These are phyloP conservation scores for Starmerella apicola DNA, from an alignment of 805 yeast species.

Conservation along the genomic window DNA sequence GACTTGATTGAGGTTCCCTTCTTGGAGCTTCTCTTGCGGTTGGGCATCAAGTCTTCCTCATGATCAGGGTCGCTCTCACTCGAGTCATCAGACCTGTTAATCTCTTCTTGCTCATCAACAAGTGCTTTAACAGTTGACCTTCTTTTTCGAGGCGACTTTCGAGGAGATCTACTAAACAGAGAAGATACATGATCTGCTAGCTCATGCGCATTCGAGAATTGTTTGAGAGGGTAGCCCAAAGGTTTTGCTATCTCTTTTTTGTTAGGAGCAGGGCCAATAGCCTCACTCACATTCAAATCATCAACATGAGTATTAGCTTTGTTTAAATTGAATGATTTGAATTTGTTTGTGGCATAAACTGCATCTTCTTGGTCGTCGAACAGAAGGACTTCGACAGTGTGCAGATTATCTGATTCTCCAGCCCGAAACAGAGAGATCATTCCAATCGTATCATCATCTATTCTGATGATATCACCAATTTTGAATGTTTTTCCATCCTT, in stretches of 20 bases:
- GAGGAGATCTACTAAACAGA: background rate
- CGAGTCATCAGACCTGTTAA: background rate
- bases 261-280: background rate
- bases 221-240: slow-evolving; percentile 1
- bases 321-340: slow-evolving; percentile 4
- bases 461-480: slow-evolving; percentile 12
- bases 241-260: slow-evolving; percentile 3
- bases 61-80: background rate
- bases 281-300: background rate
- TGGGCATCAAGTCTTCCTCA: background rate
- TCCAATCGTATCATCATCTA: no score
- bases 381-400: slow-evolving; percentile 8
- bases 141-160: background rate
- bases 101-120: background rate
- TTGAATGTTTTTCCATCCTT: background rate
- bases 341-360: slow-evolving; percentile 2
- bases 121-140: background rate
- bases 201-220: background rate
- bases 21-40: background rate
- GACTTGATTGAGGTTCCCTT: background rate
- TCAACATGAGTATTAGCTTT: no score
- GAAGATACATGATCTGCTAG: background rate
- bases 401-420: slow-evolving; percentile 11
- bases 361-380: background rate
- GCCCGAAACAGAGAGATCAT: slow-evolving; percentile 5